A percentile compares a stretch with the other conserved stretches of the same genome.
phyloP scores from a whole-genome alignment of 371 early-diverging fungal species.

The Mortierella sp. region DNA sequence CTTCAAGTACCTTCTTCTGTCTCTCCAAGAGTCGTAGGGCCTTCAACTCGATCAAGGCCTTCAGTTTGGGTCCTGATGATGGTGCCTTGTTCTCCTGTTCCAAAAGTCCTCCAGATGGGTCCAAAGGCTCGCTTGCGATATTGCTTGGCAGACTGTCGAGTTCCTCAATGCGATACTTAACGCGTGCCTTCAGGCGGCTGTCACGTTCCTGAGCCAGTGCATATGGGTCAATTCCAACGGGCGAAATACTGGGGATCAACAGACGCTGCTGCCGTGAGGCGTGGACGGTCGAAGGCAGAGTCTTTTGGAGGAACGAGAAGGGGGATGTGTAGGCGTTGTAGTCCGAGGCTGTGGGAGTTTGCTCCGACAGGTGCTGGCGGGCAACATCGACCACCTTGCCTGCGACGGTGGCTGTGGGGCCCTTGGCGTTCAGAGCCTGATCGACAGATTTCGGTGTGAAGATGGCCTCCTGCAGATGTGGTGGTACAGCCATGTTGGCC shows the following conservation, averaged over 20 bases:
- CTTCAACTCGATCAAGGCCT: conserved; percentile 87
- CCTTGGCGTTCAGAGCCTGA: conserved; percentile 46
- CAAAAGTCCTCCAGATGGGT: conserved; percentile 40
- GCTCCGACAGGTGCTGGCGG: conserved; percentile 51
- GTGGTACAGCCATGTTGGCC: conserved; percentile 84
- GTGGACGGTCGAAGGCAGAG: conserved; percentile 65
- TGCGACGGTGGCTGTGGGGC: conserved; percentile 52
- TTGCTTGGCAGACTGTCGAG: conserved; percentile 76
- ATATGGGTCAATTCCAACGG: conserved; percentile 83
- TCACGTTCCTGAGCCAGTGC: conserved; percentile 83
- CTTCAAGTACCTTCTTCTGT: conserved; percentile 71
- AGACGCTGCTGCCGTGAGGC: conserved; percentile 78
- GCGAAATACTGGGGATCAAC: conserved; percentile 82
- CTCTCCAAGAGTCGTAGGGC: conserved; percentile 80
- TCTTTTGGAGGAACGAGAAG: conserved; percentile 67
- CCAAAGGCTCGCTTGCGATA: conserved; percentile 61
- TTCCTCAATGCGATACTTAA: conserved; percentile 82
- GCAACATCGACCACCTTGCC: conserved; percentile 56
- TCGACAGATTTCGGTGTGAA: conserved; percentile 66
- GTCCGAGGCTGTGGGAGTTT: conserved; percentile 50
- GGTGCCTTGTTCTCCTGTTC: conserved; percentile 46
- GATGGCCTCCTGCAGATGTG: conserved; percentile 78
- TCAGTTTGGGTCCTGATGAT: conserved; percentile 67
- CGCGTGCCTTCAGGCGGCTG: conserved; percentile 71
- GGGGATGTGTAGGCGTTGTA: conserved; percentile 62